phyloP scores from a whole-genome alignment of 2,329 filamentous ascomycete genomes.

The Apiospora pterosperma region DNA sequence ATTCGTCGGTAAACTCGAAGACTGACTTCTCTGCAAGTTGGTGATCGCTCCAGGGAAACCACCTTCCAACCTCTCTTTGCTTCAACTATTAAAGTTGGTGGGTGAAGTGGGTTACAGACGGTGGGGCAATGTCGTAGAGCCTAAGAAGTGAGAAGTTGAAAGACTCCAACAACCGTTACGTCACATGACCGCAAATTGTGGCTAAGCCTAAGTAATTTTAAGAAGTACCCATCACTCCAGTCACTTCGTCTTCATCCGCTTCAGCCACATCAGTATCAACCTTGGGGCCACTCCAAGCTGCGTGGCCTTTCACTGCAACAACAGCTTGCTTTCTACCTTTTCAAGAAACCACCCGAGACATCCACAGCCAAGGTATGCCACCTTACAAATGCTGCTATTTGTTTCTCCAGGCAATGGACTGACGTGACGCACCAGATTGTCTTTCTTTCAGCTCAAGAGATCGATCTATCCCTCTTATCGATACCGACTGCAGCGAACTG shows the following conservation, averaged over 20 bases:
- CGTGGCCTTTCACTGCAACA: not conserved
- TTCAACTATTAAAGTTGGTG: conserved; percentile 2
- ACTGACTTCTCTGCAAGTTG: not conserved
- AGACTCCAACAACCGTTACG: not conserved
- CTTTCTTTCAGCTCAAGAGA: not conserved
- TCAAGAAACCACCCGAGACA: not conserved
- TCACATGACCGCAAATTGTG: not conserved
- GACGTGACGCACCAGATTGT: not conserved
- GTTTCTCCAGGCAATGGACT: not conserved
- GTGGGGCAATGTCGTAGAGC: not conserved
- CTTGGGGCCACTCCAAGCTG: not conserved
- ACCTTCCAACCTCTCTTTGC: not conserved
- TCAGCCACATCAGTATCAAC: not conserved
- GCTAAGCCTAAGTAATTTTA: too few species aligned
- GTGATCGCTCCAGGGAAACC: not conserved
- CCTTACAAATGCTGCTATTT: not conserved
- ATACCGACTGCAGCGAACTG: not conserved
- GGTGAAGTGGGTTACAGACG: not conserved
- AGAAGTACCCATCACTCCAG: too few species aligned
- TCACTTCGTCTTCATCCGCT: too few species aligned
- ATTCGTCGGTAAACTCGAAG: not conserved
- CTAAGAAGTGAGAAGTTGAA: too few species aligned
- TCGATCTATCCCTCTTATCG: not conserved
- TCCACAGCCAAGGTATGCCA: not conserved
- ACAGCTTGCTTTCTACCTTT: not conserved